Conservation (phyloP, 495 filamentous ascomycete genomes). For the Tuber aestivum region DNA sequence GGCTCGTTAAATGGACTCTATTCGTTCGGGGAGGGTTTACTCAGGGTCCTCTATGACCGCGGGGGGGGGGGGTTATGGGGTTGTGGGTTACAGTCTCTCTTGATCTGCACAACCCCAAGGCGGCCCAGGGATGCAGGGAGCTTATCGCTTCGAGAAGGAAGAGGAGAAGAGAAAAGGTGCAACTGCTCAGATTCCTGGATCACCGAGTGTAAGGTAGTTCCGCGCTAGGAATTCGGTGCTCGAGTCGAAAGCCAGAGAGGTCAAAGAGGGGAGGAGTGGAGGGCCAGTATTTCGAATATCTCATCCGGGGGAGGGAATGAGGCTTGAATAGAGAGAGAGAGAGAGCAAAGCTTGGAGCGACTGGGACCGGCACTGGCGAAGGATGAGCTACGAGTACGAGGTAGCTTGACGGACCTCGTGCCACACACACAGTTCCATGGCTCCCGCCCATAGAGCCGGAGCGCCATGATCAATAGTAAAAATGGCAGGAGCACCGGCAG, state of each 20-base stretch:
- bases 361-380: background rate
- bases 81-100: constrained; percentile 10
- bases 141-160: constrained; percentile 25
- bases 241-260: background rate
- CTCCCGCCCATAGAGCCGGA: background rate
- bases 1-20: constrained; percentile 26
- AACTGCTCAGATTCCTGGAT: constrained; percentile 12
- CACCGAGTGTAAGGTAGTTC: background rate
- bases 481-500: background rate
- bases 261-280: background rate
- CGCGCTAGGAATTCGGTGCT: background rate
- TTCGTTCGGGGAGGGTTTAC: constrained; percentile 32
- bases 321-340: background rate
- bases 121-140: constrained; percentile 34
- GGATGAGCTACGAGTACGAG: background rate
- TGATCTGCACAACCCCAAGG: constrained; percentile 31
- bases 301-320: background rate
- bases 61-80: constrained; percentile 19
- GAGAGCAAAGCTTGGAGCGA: background rate
- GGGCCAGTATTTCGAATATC: constrained; percentile 6
- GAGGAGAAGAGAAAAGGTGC: background rate
- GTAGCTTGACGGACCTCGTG: background rate
- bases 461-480: background rate
- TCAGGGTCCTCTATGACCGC: constrained; percentile 33
- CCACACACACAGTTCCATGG: background rate